Base-by-base conservation (phyloP, 805 yeast species). In the Suhomyces prunicola region DNA sequence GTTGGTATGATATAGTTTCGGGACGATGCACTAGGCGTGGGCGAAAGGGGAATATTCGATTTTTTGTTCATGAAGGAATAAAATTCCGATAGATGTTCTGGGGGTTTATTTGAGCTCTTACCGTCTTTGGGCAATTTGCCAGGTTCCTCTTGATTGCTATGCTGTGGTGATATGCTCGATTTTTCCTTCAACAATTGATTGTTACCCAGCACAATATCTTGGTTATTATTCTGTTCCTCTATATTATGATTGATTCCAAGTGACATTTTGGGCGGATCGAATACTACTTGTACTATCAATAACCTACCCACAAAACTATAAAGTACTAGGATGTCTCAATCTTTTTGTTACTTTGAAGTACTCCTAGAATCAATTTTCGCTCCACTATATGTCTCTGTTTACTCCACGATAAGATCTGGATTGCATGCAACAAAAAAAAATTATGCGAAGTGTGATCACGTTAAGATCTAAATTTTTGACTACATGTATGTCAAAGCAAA, bases 61-160 rank as follows among this genome's bases (percentile, higher is more conserved):
- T 55, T 54, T 39, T 52, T 51, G 55, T 78, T 76, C 53, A 83
- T 79, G 55, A 76, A 78, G 3, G 83, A 72, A 59, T 80, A 80
- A 63, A 84, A 84, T 64, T 84, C 89, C 3, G 86, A 76, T 39
- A 84, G 66, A 64, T 84, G 89, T 27, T 83, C 71, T 7, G 82
- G 81, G 1, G 80, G 79, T 24, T 44, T 51, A 5, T 23, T 23
- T 13, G 41, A 13, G 27, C 40, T 49, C 8, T 9, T 39, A 6
- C 5, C 19, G 4, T 7, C n/a, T 17, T 15, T 19, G 5, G 13
- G 13, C 36, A n/a, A 39, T 9, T 39, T 17, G 23, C n/a, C 24
- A 3, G 24, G 24, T 39, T 19, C 42, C n/a, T 39, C 42, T 33
- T 33, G 36, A n/a, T 33, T 33, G n/a, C 17, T 33, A n/a, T 33